Conservation (phyloP, 371 early-diverging fungal genomes). For the Chytridium lagenaria region DNA sequence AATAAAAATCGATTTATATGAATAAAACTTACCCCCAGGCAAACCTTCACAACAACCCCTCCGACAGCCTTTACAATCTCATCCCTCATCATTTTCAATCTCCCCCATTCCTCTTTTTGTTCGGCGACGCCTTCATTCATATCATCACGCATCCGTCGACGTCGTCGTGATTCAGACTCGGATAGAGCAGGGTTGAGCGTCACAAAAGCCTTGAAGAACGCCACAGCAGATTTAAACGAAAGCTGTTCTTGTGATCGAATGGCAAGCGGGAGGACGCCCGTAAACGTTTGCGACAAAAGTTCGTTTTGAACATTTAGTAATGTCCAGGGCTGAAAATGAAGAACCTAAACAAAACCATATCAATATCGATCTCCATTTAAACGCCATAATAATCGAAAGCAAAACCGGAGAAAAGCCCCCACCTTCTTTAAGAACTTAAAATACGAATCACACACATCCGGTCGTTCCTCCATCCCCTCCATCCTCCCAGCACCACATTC, state of each 20-base stretch:
- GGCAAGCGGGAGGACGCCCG: conserved; percentile 16
- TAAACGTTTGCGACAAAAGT: conserved; percentile 23
- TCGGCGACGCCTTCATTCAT: neutral
- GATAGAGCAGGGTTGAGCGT: conserved; percentile 9
- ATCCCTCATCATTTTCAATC: conserved; percentile 20
- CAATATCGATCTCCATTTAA: neutral
- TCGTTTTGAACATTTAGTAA: conserved; percentile 25
- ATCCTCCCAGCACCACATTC: neutral
- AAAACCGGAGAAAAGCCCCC: neutral
- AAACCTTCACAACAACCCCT: neutral
- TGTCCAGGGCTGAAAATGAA: conserved; percentile 34
- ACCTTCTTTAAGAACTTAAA: conserved; percentile 37
- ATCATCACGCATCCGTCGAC: conserved; percentile 18
- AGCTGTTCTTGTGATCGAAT: conserved; percentile 34
- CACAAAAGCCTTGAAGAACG: conserved; percentile 34
- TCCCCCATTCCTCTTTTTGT: neutral
- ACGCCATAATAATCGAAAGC: neutral
- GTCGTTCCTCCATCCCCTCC: neutral
- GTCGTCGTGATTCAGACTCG: neutral
- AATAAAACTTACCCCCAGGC: conserved; percentile 23
- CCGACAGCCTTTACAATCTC: conserved; percentile 17
- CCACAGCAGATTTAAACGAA: conserved; percentile 23
- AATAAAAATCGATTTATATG: neutral
- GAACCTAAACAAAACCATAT: neutral
- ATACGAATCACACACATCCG: conserved; percentile 38